Evolutionary conservation across 768 basidiomycete species (phyloP), one percentile per base, ranked within the genome.

Genomic region (Suillus hirtellus): DNA sequence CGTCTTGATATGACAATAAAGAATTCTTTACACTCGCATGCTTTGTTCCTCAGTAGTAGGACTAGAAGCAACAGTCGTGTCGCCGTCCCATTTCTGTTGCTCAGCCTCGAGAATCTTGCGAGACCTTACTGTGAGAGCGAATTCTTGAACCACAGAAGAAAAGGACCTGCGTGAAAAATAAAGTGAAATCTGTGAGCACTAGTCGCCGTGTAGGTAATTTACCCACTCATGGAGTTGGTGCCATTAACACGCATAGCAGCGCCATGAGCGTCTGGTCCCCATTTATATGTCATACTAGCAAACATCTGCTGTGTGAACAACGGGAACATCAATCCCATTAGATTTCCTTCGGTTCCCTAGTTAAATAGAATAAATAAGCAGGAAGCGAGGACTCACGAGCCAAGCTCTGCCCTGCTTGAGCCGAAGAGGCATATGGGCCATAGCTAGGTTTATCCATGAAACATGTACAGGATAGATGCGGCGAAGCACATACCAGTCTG

Each of bases 341-440:
- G 50, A 66, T 79, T 80, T n/a, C 79, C 76, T 81, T 60, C 50
- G 47, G 15, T 46, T 8, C 40, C n/a, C 19, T 24, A 46, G 42
- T n/a, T 17, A 8, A 46, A 9, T 2, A 59, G n/a, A 12, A 46
- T 46, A 27, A n/a, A 52, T 62, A 37, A 10, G 42, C 10, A 34
- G 27, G 31, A 14, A 34, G 31, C 1, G 31, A 31, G 31, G 35
- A 73, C 78, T 50, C 68, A 77, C 85, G 79, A 60, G 73, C 75
- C 38, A 86, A 73, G 43, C 78, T 81, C 66, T 84, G 83, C 0
- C 80, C 85, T 0, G 85, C 86, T 58, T 85, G 75, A 0, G 84
- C 86, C 11, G 82, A 83, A 7, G 83, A 85, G 1, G 86, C 81
- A 65, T 83, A 86, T 7, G 75, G 70, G 8, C 77, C 76, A 63